Conservation (phyloP, 2,329 filamentous ascomycete species). For the Talaromyces verruculosus region DNA sequence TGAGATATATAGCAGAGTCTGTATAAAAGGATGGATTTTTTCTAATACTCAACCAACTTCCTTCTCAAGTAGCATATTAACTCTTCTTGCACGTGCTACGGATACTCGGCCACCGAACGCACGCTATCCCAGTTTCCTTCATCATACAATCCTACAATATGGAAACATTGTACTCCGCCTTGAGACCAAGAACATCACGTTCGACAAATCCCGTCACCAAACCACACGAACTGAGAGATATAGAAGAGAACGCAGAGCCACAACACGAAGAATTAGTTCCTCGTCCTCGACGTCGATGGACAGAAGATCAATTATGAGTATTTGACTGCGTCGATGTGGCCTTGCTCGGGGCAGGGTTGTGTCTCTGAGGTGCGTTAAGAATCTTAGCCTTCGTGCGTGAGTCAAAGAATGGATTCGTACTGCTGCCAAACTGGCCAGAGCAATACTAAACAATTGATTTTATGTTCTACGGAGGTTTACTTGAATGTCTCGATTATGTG, state of each 20-base stretch:
- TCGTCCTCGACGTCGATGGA: neutral
- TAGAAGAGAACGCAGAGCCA: neutral
- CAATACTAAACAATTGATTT: neutral
- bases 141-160: neutral
- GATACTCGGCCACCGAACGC: neutral
- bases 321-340: neutral
- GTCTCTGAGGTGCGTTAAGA: neutral
- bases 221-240: neutral
- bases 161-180: neutral
- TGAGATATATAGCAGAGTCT: neutral
- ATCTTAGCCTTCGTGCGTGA: neutral
- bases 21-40: neutral
- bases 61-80: neutral
- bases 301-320: neutral
- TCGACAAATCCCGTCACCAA: neutral
- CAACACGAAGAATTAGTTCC: neutral
- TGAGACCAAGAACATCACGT: neutral
- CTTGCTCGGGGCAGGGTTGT: neutral
- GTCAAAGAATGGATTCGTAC: neutral
- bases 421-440: neutral
- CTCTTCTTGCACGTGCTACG: neutral
- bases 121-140: neutral
- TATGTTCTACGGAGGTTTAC: neutral
- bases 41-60: neutral
- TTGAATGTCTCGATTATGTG: neutral